Percentiles rank a stretch among this genome's conserved stretches.
These are phyloP conservation scores for Aeschynomene evenia DNA, from an alignment of 306 rosid species.

Conservation along the genomic window DNA sequence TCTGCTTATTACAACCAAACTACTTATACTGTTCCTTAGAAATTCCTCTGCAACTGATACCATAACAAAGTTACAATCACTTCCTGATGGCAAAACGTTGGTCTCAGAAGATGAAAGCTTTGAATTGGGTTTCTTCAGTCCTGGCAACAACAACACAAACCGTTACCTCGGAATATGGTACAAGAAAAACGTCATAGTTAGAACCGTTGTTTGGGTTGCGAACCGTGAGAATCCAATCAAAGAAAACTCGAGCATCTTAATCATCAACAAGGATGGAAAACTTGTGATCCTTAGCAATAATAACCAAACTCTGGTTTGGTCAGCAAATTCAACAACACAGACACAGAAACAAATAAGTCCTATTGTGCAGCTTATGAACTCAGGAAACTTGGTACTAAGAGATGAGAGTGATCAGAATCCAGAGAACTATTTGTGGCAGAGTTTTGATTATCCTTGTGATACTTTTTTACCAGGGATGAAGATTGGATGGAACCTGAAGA, in stretches of 20 bases:
- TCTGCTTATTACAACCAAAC: background rate
- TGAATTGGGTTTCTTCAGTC: constrained; percentile 59
- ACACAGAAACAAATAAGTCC: background rate
- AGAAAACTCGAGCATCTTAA: constrained; percentile 34
- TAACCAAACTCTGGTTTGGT: constrained; percentile 39
- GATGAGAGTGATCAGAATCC: background rate
- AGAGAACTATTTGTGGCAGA: background rate
- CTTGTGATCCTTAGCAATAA: constrained; percentile 18
- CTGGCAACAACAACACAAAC: constrained; percentile 28
- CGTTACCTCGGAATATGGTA: constrained; percentile 56
- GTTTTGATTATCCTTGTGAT: background rate
- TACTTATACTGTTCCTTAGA: background rate
- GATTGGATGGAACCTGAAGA: constrained; percentile 50
- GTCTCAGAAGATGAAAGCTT: constrained; percentile 43
- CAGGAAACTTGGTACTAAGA: background rate
- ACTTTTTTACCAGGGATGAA: constrained; percentile 35
- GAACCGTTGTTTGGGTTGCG: constrained; percentile 52
- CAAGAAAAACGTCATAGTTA: constrained; percentile 20
- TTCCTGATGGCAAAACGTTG: constrained; percentile 37
- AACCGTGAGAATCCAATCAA: constrained; percentile 40
- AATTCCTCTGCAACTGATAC: constrained; percentile 27
- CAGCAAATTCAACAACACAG: constrained; percentile 8
- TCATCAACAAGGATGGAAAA: constrained; percentile 14
- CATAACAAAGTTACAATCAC: constrained; percentile 27
- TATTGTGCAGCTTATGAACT: background rate